Percentiles rank a stretch among this genome's conserved stretches.
Conservation (phyloP, 2,329 filamentous ascomycete species). For the Sordariomycetes sp. region DNA sequence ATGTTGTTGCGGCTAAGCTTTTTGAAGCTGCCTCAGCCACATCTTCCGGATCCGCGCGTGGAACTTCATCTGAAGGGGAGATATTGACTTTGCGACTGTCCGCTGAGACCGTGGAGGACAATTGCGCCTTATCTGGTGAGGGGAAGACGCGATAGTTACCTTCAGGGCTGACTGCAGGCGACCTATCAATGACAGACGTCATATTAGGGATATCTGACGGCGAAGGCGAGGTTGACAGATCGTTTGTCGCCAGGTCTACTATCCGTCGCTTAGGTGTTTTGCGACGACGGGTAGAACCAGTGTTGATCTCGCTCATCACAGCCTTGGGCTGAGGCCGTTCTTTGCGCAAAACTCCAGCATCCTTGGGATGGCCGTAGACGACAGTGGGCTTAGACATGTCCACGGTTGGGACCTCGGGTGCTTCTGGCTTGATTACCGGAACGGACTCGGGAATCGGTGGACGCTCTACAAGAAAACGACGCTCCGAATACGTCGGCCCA, state of each 20-base stretch:
- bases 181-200: slow-evolving; percentile 6
- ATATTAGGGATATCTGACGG: slow-evolving; percentile 16
- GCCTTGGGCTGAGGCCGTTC: slow-evolving; percentile 44
- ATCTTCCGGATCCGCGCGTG: background rate
- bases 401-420: slow-evolving; percentile 51
- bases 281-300: slow-evolving; percentile 49
- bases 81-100: slow-evolving; percentile 19
- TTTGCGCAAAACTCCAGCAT: slow-evolving; percentile 47
- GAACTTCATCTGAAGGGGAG: background rate
- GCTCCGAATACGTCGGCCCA: slow-evolving; percentile 77
- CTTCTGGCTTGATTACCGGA: slow-evolving; percentile 65
- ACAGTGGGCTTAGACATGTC: slow-evolving; percentile 61
- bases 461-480: slow-evolving; percentile 74
- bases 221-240: slow-evolving; percentile 20
- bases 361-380: slow-evolving; percentile 40
- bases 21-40: no score
- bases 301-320: slow-evolving; percentile 48
- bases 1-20: no score
- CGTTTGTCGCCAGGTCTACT: slow-evolving; percentile 52
- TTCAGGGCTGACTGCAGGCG: slow-evolving; percentile 11
- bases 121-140: slow-evolving; percentile 24
- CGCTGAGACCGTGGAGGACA: slow-evolving; percentile 18
- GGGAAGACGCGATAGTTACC: slow-evolving; percentile 36
- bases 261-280: slow-evolving; percentile 54
- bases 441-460: slow-evolving; percentile 66